Percentiles rank a stretch among this genome's conserved stretches.
These are phyloP conservation scores for Elsinoe australis DNA, from an alignment of 2,329 filamentous ascomycete species.

Conservation along the genomic window DNA sequence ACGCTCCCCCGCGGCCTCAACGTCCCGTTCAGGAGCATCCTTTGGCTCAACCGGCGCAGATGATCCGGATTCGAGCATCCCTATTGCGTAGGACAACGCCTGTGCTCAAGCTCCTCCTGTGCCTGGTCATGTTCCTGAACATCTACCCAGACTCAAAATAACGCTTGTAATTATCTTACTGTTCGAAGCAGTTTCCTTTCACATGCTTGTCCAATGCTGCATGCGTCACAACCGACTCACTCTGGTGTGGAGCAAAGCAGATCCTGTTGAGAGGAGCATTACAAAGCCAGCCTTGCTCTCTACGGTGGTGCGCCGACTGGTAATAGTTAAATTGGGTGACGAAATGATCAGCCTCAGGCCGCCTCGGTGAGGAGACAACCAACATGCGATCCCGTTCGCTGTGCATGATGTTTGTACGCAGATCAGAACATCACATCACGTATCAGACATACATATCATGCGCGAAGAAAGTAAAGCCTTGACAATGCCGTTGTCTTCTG, in stretches of 20 bases:
- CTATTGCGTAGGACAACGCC: not conserved
- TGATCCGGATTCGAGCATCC: not conserved
- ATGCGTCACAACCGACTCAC: too few species aligned
- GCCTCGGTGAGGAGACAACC: constrained; percentile 6
- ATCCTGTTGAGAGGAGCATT: too few species aligned
- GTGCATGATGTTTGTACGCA: too few species aligned
- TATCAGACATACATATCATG: not conserved
- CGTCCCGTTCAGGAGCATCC: not conserved
- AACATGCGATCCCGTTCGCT: not conserved
- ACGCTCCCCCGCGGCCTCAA: not conserved
- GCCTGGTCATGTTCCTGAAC: constrained; percentile 11
- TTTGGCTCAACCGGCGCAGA: not conserved
- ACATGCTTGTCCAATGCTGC: too few species aligned
- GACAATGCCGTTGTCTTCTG: not conserved
- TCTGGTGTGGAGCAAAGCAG: too few species aligned
- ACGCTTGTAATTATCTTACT: too few species aligned
- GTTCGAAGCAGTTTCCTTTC: too few species aligned
- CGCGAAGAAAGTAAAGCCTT: too few species aligned
- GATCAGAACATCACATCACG: constrained; percentile 3
- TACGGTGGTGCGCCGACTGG: too few species aligned
- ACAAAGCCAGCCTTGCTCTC: too few species aligned
- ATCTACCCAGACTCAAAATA: too few species aligned
- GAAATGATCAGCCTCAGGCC: constrained; percentile 16
- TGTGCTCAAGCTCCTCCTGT: constrained; percentile 4
- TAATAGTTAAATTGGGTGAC: constrained; percentile 12